A percentile compares a stretch with the other conserved stretches of the same genome.
These are phyloP conservation scores for Oidiodendron maius DNA, from an alignment of 495 filamentous ascomycete genomes.

Conservation along the genomic window DNA sequence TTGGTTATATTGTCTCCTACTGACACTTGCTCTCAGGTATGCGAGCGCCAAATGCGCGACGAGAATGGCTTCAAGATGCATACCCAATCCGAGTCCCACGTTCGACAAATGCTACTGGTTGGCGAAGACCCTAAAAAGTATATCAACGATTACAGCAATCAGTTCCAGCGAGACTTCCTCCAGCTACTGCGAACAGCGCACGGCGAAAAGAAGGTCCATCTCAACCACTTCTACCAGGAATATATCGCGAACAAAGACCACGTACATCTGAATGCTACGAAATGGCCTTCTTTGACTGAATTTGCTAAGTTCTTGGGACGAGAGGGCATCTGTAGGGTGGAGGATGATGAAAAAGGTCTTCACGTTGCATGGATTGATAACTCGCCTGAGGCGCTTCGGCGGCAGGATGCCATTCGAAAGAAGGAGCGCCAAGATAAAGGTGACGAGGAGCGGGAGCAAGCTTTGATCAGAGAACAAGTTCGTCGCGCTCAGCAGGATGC, in stretches of 20 bases:
- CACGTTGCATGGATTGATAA: slow-evolving; percentile 90
- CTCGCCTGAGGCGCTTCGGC: slow-evolving; percentile 70
- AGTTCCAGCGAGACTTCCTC: slow-evolving; percentile 81
- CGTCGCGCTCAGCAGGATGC: slow-evolving; percentile 58
- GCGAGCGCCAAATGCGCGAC: slow-evolving; percentile 56
- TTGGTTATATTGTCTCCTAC: not conserved
- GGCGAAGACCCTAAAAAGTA: slow-evolving; percentile 76
- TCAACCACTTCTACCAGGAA: slow-evolving; percentile 92
- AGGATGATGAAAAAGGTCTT: slow-evolving; percentile 84
- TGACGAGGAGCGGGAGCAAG: slow-evolving; percentile 84
- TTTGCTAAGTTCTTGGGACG: slow-evolving; percentile 80
- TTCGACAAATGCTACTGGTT: slow-evolving; percentile 77
- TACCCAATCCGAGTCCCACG: slow-evolving; percentile 73
- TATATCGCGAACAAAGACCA: slow-evolving; percentile 78
- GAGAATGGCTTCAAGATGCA: slow-evolving; percentile 79
- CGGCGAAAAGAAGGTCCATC: slow-evolving; percentile 75
- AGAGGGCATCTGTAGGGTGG: slow-evolving; percentile 79
- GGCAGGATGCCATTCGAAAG: slow-evolving; percentile 72
- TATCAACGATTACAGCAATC: slow-evolving; percentile 67
- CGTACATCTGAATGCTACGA: slow-evolving; percentile 88
- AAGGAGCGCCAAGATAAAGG: slow-evolving; percentile 83
- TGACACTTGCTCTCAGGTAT: slow-evolving; percentile 26
- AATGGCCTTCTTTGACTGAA: slow-evolving; percentile 78
- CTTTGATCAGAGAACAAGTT: slow-evolving; percentile 72
- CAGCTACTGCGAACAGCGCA: slow-evolving; percentile 69